phyloP scores from a whole-genome alignment of 805 yeast genomes.

The Helenozyma baotianmanensis region DNA sequence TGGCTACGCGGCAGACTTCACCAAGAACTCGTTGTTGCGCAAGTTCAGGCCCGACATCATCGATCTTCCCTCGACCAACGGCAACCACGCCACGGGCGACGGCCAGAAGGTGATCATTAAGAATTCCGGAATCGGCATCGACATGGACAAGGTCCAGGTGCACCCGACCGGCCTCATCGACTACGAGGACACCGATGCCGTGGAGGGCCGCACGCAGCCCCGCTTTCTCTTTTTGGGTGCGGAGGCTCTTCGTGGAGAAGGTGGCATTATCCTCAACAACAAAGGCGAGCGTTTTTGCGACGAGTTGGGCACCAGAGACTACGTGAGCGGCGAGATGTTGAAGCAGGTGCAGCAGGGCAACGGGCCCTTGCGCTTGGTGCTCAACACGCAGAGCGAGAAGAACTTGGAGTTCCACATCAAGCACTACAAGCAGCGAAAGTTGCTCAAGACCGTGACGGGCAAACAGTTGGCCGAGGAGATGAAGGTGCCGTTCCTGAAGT shows the following conservation, averaged over 20 bases:
- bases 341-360: conserved; percentile 34
- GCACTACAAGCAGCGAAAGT: conserved; percentile 52
- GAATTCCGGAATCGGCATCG: conserved; percentile 52
- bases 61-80: conserved; percentile 56
- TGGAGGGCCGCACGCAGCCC: conserved; percentile 34
- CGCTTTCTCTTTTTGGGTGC: conserved; percentile 59
- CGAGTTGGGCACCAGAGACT: conserved; percentile 57
- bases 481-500: conserved; percentile 25
- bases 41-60: conserved; percentile 57
- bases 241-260: conserved; percentile 63
- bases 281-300: conserved; percentile 55
- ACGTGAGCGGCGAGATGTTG: conserved; percentile 55
- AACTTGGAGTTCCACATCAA: conserved; percentile 48
- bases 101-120: conserved; percentile 53
- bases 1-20: conserved; percentile 64
- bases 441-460: conserved; percentile 47
- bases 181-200: conserved; percentile 40
- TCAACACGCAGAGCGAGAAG: conserved; percentile 43
- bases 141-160: conserved; percentile 62
- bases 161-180: conserved; percentile 66
- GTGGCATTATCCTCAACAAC: conserved; percentile 52
- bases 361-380: conserved; percentile 48
- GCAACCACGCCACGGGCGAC: conserved; percentile 59
- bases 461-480: conserved; percentile 40
- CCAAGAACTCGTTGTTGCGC: conserved; percentile 46